phyloP scores from a whole-genome alignment of 2,329 filamentous ascomycete genomes.

The Fusarium decemcellulare region DNA sequence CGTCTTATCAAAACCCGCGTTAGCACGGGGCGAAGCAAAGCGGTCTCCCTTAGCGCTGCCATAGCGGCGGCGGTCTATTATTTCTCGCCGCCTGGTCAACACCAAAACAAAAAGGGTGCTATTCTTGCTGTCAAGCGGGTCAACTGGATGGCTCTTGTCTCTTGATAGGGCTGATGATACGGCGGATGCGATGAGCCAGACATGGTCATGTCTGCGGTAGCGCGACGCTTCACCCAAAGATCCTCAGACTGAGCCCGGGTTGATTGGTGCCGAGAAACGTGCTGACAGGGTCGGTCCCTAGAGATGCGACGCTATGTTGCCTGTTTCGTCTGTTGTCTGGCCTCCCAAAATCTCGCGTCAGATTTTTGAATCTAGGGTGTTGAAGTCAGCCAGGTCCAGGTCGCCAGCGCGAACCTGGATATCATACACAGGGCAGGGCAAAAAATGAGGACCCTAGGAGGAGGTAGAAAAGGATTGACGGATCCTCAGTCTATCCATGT shows the following conservation, averaged over 20 bases:
- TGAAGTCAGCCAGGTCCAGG: neutral
- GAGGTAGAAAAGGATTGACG: neutral
- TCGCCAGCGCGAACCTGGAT: neutral
- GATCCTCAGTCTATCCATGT: neutral
- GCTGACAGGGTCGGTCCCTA: no score
- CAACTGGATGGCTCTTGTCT: neutral
- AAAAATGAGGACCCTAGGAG: neutral
- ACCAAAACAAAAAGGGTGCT: neutral
- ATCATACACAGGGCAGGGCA: neutral
- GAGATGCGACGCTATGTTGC: neutral
- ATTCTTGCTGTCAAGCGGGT: neutral
- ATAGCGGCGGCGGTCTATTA: neutral
- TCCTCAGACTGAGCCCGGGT: neutral
- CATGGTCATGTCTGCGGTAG: neutral
- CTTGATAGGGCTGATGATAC: slow-evolving; percentile 17
- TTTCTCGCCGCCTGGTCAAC: neutral
- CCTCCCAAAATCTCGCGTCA: slow-evolving; percentile 29
- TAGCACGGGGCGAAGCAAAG: neutral
- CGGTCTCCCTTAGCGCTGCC: neutral
- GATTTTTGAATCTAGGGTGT: slow-evolving; percentile 8
- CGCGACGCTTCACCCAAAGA: neutral
- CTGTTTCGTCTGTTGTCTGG: neutral
- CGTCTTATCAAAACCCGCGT: neutral
- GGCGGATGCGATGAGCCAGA: neutral
- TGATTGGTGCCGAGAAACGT: neutral